Conservation (phyloP, 1,284 basidiomycete genomes). For the Mycena citricolor region DNA sequence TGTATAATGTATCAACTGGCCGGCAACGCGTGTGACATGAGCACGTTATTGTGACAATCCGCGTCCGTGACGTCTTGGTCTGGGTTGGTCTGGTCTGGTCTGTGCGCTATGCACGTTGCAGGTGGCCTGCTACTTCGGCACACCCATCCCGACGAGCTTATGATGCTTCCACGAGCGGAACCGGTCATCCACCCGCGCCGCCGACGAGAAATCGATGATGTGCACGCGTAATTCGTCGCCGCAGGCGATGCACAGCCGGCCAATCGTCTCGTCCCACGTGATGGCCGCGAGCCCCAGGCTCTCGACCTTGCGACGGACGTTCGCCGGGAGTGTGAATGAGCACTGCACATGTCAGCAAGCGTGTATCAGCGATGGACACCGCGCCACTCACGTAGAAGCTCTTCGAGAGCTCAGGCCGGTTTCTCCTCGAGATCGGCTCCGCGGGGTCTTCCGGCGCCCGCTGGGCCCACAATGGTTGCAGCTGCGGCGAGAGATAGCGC, state of each 20-base stretch:
- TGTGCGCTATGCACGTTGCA: constrained; percentile 6
- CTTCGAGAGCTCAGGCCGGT: constrained; percentile 18
- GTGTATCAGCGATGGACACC: neutral
- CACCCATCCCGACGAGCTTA: too few species aligned
- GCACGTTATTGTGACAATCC: constrained; percentile 5
- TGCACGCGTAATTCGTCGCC: constrained; percentile 32
- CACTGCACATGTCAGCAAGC: constrained; percentile 16
- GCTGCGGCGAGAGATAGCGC: constrained; percentile 37
- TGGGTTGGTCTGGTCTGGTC: constrained; percentile 11
- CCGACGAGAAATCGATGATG: constrained; percentile 40
- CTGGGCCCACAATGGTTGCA: constrained; percentile 20
- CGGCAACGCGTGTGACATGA: neutral
- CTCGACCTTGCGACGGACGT: constrained; percentile 20
- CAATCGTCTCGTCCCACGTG: constrained; percentile 47
- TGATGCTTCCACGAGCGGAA: constrained; percentile 31
- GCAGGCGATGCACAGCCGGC: constrained; percentile 40
- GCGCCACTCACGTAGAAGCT: constrained; percentile 19
- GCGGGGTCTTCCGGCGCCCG: constrained; percentile 24
- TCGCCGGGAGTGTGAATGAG: constrained; percentile 23
- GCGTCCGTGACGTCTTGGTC: constrained; percentile 4
- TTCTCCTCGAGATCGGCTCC: constrained; percentile 23
- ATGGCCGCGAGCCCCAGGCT: constrained; percentile 34
- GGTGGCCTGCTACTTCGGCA: constrained; percentile 18
- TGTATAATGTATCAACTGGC: constrained; percentile 25
- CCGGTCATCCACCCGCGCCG: constrained; percentile 30